Evolutionary conservation across 140 eudicot species (phyloP).

Genomic region (Anethum foeniculum): DNA sequence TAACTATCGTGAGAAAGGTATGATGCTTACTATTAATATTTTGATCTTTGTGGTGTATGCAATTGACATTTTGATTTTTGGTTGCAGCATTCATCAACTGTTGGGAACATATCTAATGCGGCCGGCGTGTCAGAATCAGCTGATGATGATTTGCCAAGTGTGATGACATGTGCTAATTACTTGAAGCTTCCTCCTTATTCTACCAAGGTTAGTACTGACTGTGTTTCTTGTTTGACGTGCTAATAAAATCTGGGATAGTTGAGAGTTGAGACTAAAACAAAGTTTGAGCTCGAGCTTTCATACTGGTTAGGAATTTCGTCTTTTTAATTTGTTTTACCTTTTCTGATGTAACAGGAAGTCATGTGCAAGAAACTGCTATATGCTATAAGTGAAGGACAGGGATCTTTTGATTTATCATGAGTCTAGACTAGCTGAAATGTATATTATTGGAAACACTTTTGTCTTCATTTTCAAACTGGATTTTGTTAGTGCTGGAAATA

Average conservation of each 20-base stretch:
- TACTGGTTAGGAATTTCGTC: not conserved
- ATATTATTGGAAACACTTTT: slow-evolving; percentile 16
- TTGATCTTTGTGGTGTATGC: not conserved
- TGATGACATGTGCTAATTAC: slow-evolving; percentile 98
- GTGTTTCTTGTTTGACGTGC: not conserved
- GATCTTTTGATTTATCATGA: slow-evolving; percentile 94
- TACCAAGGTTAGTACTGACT: slow-evolving; percentile 47
- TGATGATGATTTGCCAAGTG: slow-evolving; percentile 90
- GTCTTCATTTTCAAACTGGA: slow-evolving; percentile 22
- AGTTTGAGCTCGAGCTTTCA: not conserved
- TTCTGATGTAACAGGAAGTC: slow-evolving; percentile 45
- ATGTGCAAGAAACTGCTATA: slow-evolving; percentile 78
- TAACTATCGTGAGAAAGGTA: slow-evolving; percentile 96
- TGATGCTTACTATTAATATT: not conserved
- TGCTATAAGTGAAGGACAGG: slow-evolving; percentile 88
- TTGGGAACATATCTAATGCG: slow-evolving; percentile 34
- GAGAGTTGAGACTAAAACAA: not conserved
- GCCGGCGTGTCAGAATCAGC: slow-evolving; percentile 55
- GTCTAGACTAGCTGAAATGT: slow-evolving; percentile 28
- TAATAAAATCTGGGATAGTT: not conserved
- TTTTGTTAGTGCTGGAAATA: slow-evolving; percentile 26
- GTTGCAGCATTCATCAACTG: slow-evolving; percentile 64
- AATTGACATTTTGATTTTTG: not conserved
- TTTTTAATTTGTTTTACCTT: not conserved
- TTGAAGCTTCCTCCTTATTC: slow-evolving; percentile 93